phyloP scores from a whole-genome alignment of 208 protist species.

The Blastocrithidia nonstop region DNA sequence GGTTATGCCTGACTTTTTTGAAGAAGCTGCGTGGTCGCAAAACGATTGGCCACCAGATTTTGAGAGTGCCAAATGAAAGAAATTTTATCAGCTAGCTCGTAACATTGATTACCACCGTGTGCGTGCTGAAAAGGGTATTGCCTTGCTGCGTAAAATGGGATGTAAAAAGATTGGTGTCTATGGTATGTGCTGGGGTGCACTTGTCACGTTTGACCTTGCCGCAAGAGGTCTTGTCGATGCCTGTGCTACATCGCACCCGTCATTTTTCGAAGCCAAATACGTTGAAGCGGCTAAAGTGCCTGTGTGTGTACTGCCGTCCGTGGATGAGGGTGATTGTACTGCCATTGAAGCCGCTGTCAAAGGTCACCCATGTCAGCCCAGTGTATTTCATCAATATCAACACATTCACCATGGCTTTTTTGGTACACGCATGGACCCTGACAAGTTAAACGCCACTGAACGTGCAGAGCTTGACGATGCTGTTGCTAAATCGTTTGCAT shows the following conservation, averaged over 20 bases:
- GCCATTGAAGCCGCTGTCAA: constrained; percentile 18
- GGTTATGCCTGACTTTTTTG: constrained; percentile 45
- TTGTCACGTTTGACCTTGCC: constrained; percentile 10
- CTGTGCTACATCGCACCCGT: constrained; percentile 19
- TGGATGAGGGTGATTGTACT: constrained; percentile 21
- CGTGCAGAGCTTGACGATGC: constrained; percentile 12
- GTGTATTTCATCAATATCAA: constrained; percentile 24
- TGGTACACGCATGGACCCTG: constrained; percentile 18
- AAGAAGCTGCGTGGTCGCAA: constrained; percentile 10
- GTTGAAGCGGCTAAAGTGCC: constrained; percentile 9
- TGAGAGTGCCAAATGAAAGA: constrained; percentile 12
- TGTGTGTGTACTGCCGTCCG: constrained; percentile 24
- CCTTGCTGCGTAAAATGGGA: constrained; percentile 20
- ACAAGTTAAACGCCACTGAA: constrained; percentile 11
- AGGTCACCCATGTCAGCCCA: constrained; percentile 5
- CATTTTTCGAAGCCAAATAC: constrained; percentile 5
- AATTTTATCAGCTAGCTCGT: constrained; percentile 6
- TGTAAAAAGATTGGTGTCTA: constrained; percentile 18
- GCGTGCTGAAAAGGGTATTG: constrained; percentile 11
- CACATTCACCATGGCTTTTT: constrained; percentile 36
- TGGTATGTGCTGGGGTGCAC: constrained; percentile 46
- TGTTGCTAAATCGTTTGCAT: constrained; percentile 7
- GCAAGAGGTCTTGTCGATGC: constrained; percentile 13
- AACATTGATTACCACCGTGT: constrained; percentile 10
- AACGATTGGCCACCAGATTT: constrained; percentile 16